phyloP scores from a whole-genome alignment of 2,329 filamentous ascomycete genomes.

The Leptosphaerulina australis region DNA sequence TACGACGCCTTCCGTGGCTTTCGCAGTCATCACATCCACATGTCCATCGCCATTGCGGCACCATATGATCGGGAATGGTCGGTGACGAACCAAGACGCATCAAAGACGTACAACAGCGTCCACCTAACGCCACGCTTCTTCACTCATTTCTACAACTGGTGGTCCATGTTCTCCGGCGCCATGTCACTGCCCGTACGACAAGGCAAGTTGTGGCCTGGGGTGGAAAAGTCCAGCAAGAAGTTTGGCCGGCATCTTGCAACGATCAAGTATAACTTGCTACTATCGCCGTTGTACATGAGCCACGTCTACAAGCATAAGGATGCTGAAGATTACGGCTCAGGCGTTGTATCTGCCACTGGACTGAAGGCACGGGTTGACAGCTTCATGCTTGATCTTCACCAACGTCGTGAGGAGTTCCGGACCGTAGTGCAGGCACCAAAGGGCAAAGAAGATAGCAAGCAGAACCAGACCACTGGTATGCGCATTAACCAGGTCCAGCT shows the following conservation, averaged over 20 bases:
- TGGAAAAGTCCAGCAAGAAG: conserved; percentile 97
- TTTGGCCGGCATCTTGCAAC: conserved; percentile 97
- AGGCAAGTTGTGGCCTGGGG: conserved; percentile 85
- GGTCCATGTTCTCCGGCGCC: conserved; percentile 92
- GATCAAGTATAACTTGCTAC: conserved; percentile 93
- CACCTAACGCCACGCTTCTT: conserved; percentile 96
- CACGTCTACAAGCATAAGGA: conserved; percentile 99
- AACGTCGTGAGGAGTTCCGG: conserved; percentile 89
- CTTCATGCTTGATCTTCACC: conserved; percentile 96
- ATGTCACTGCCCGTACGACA: conserved; percentile 95
- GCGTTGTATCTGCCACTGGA: conserved; percentile 88
- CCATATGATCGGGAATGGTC: conserved; percentile 88
- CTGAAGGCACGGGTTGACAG: conserved; percentile 94
- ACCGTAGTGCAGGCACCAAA: conserved; percentile 73
- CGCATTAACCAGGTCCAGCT: conserved; percentile 94
- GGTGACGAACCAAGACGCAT: conserved; percentile 73
- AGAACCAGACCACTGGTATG: conserved; percentile 86
- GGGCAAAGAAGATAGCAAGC: conserved; percentile 64
- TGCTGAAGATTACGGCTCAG: conserved; percentile 79
- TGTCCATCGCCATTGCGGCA: conserved; percentile 89
- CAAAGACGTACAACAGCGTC: conserved; percentile 93
- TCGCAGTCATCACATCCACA: conserved; percentile 92
- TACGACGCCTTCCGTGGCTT: conserved; percentile 99
- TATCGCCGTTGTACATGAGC: conserved; percentile 91
- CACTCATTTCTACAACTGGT: conserved; percentile 98